A percentile compares a stretch with the other conserved stretches of the same genome.
Evolutionary conservation across 2,329 filamentous ascomycete genomes (phyloP).

Genomic region (Endoconidiophora laricicola): DNA sequence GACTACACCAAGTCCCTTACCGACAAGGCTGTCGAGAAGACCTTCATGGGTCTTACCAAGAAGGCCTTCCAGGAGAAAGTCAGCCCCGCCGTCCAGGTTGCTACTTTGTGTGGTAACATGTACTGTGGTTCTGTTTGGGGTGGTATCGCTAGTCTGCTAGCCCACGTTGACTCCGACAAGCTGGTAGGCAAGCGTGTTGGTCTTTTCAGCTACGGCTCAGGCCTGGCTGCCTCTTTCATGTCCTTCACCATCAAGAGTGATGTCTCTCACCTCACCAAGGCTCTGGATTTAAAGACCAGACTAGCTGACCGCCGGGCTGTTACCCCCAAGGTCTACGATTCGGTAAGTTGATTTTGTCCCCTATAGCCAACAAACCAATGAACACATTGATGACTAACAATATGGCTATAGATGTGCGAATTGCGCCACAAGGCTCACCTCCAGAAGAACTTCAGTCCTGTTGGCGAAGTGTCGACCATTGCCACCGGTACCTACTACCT

Average conservation of each 20-base stretch:
- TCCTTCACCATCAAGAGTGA: constrained; percentile 58
- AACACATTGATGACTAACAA: not conserved
- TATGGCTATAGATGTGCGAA: constrained; percentile 46
- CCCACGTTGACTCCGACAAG: constrained; percentile 42
- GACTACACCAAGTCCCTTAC: constrained; percentile 64
- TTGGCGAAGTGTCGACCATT: constrained; percentile 51
- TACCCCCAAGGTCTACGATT: constrained; percentile 55
- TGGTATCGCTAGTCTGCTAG: constrained; percentile 55
- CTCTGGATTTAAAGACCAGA: constrained; percentile 51
- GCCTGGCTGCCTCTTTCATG: constrained; percentile 55
- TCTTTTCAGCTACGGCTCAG: constrained; percentile 67
- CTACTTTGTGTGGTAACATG: constrained; percentile 59
- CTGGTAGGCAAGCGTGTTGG: constrained; percentile 57
- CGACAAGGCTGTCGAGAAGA: constrained; percentile 75
- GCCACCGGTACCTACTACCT: constrained; percentile 59
- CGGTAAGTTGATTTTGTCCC: constrained; percentile 32
- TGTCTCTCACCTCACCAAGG: constrained; percentile 49
- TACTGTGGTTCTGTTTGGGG: constrained; percentile 59
- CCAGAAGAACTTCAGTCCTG: constrained; percentile 60
- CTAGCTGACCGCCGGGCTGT: constrained; percentile 50
- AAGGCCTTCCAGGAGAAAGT: constrained; percentile 71
- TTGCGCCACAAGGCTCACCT: constrained; percentile 71
- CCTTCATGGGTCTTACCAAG: constrained; percentile 70
- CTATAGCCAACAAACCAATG: not conserved
- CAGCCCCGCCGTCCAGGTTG: constrained; percentile 53